These are phyloP conservation scores for Phaeosphaeria sp. DNA, from an alignment of 2,329 filamentous ascomycete genomes.

Conservation along the genomic window DNA sequence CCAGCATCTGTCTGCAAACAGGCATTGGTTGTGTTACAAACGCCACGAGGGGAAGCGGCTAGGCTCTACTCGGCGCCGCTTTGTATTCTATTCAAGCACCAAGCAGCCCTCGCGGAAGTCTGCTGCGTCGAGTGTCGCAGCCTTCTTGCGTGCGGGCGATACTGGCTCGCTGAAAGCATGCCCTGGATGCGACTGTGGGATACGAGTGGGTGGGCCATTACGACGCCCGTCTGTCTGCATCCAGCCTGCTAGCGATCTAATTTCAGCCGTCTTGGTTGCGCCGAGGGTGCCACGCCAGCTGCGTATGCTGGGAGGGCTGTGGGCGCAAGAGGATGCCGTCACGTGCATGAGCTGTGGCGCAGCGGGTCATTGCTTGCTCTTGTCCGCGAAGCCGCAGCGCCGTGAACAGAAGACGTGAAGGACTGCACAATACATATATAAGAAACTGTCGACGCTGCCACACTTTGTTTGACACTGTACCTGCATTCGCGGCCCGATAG, in stretches of 20 bases:
- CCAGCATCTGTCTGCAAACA: constrained; percentile 9
- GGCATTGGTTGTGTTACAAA: constrained; percentile 15
- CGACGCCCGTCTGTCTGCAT: constrained; percentile 7
- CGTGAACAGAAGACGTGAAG: constrained; percentile 1
- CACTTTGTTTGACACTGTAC: neutral
- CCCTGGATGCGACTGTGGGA: neutral
- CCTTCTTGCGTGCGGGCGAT: constrained; percentile 3
- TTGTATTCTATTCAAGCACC: constrained; percentile 7
- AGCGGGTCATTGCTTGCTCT: too few species aligned
- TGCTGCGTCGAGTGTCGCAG: constrained; percentile 20
- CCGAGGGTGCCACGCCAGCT: neutral
- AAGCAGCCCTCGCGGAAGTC: constrained; percentile 4
- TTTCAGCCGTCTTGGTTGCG: constrained; percentile 16
- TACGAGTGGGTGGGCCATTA: constrained; percentile 20
- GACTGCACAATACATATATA: neutral
- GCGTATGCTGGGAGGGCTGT: constrained; percentile 1
- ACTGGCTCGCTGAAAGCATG: constrained; percentile 7
- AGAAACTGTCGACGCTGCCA: neutral
- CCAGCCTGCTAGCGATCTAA: constrained; percentile 16
- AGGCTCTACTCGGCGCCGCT: constrained; percentile 9
- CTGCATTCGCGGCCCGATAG: constrained; percentile 1
- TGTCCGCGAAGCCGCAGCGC: too few species aligned
- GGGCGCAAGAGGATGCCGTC: neutral
- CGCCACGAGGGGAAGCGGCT: constrained; percentile 15
- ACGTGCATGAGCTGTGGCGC: constrained; percentile 18